Evolutionary conservation across 345 rosid species (phyloP), one percentile per base, ranked within the genome.

Genomic region (Kernera saxatilis): DNA sequence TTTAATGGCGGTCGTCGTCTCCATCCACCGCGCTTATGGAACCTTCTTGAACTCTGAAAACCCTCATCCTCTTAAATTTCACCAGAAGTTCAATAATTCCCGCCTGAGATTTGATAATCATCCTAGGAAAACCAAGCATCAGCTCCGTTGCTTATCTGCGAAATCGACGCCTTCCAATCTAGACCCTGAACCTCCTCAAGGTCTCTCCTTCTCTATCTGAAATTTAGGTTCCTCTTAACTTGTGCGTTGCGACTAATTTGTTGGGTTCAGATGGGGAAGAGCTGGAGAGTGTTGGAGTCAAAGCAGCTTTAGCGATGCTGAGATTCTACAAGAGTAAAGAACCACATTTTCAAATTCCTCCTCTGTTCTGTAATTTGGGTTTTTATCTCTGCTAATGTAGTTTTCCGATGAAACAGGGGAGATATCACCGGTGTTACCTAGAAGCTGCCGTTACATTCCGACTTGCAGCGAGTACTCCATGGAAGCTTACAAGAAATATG

Each of bases 401-500:
- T 46, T 27, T 48, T 21, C 12, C 56, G 48, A 40, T 70, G 59
- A 72, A 77, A 69, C 82, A 90, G 98, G 92, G 74, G 97, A 93
- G 76, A 93, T 90, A 73, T 93, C 98, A 25, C 98, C 96, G 44
- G 7, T 90, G 45, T 19, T 88, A 68, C 97, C 88, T 0, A 90
- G 82, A 12, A 93, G 96, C 74, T 93, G 96, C 77, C 76, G 97
- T 27, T 90, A 87, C 43, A 80, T 88, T 21, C 98, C 97, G 1
- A 87, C 97, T 4, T 93, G 98, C 59, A 88, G 98, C 10, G 97
- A 88, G 82, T 90, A 90, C 62, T 93, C 97, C 11, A 90, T 86
- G 97, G 83, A 82, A 81, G 98, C 97, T 76, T 93, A 90, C 79
- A 88, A 88, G 89, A 93, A 78, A 59, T 93, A 93, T 64, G 98